phyloP scores from a whole-genome alignment of 2,329 filamentous ascomycete genomes.

The Podosphaera xanthii region DNA sequence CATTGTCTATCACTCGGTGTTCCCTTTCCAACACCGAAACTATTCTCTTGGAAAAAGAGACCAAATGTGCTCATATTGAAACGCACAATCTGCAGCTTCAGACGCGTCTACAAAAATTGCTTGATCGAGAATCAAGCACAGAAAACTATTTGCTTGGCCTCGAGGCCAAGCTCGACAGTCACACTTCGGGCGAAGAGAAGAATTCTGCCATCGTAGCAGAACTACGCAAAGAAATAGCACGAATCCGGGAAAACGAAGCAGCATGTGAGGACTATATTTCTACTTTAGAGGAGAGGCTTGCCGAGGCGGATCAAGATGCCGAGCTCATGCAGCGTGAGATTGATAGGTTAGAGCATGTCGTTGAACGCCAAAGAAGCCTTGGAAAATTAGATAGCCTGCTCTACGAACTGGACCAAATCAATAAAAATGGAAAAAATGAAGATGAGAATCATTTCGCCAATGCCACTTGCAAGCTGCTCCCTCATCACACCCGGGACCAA shows the following conservation, averaged over 20 bases:
- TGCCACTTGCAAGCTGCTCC: constrained; percentile 22
- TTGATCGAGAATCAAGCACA: constrained; percentile 77
- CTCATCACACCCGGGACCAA: constrained; percentile 29
- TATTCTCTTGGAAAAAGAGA: constrained; percentile 73
- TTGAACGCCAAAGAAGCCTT: constrained; percentile 83
- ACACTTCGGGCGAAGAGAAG: constrained; percentile 80
- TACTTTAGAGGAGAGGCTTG: constrained; percentile 80
- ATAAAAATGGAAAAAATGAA: constrained; percentile 29
- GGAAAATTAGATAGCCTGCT: constrained; percentile 86
- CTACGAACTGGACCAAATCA: constrained; percentile 66
- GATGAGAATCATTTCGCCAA: constrained; percentile 21
- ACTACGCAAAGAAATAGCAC: constrained; percentile 72
- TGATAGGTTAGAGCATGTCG: constrained; percentile 77
- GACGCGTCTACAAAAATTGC: constrained; percentile 69
- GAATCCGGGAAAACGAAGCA: constrained; percentile 72
- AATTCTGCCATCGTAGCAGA: constrained; percentile 68
- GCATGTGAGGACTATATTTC: constrained; percentile 93
- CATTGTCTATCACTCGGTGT: constrained; percentile 66
- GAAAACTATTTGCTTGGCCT: constrained; percentile 85
- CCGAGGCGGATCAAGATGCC: constrained; percentile 85
- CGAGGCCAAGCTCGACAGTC: constrained; percentile 73
- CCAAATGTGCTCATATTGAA: constrained; percentile 78
- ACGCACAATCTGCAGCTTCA: constrained; percentile 82
- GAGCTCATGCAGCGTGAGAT: constrained; percentile 96
- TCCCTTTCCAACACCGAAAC: constrained; percentile 72